Evolutionary conservation across 2,329 filamentous ascomycete species (phyloP).

Genomic region (Xylariaceae sp.): DNA sequence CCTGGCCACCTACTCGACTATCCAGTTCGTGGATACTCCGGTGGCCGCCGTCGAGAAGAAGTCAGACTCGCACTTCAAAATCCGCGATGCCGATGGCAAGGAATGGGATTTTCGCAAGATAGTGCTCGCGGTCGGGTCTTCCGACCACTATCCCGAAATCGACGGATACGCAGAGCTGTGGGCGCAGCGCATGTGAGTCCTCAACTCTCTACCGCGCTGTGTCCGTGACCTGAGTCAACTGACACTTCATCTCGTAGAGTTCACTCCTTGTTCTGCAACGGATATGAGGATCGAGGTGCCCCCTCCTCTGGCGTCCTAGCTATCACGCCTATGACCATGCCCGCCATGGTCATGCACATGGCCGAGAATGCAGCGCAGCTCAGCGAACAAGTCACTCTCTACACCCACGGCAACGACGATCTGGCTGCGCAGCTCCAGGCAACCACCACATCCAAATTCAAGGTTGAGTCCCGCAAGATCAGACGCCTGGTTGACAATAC

Average conservation of each 20-base stretch:
- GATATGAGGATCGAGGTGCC: constrained; percentile 14
- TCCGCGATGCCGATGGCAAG: constrained; percentile 11
- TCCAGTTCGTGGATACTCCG: constrained; percentile 10
- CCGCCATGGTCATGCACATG: constrained; percentile 8
- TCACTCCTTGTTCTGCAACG: constrained; percentile 15
- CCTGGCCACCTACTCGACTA: constrained; percentile 6
- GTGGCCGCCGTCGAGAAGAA: constrained; percentile 12
- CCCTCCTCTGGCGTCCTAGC: constrained; percentile 10
- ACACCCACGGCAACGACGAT: constrained; percentile 14
- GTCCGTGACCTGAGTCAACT: not conserved
- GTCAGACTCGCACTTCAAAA: constrained; percentile 23
- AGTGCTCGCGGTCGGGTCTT: constrained; percentile 11
- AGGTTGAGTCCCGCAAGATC: constrained; percentile 18
- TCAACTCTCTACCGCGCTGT: not conserved
- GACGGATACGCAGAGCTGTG: constrained; percentile 10
- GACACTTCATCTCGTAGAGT: constrained; percentile 5
- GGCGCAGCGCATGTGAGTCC: constrained; percentile 11
- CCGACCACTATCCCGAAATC: constrained; percentile 10
- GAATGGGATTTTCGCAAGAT: constrained; percentile 12
- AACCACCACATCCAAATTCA: constrained; percentile 4
- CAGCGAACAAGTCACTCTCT: constrained; percentile 11
- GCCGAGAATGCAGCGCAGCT: constrained; percentile 13
- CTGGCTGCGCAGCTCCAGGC: constrained; percentile 6
- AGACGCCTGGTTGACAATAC: constrained; percentile 6
- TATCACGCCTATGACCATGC: constrained; percentile 4